Conservation (phyloP, 768 basidiomycete genomes). For the Tephrocybe sp. region DNA sequence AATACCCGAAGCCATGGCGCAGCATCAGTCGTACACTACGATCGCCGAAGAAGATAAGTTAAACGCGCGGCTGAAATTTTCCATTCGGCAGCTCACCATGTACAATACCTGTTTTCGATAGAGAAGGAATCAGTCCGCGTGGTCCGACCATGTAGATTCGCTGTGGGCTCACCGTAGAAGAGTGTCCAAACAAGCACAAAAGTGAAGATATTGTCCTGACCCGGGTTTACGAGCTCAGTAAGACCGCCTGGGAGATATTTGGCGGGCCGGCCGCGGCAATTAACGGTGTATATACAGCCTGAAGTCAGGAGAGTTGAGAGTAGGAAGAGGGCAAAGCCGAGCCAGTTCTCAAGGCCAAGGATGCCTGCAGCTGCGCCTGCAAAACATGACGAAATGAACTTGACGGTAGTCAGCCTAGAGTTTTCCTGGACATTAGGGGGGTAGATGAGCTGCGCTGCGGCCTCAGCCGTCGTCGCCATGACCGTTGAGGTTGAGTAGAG, state of each 20-base stretch:
- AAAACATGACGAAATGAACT: conserved; percentile 82
- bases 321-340: conserved; percentile 79
- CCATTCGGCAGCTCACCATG: conserved; percentile 36
- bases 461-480: conserved; percentile 49
- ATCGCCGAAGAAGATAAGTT: conserved; percentile 11
- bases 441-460: conserved; percentile 61
- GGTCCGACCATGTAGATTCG: conserved; percentile 1
- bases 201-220: conserved; percentile 88
- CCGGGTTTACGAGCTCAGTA: conserved; percentile 73
- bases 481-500: conserved; percentile 9
- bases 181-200: conserved; percentile 94
- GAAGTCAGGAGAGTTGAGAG: conserved; percentile 66
- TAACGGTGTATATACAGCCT: conserved; percentile 60
- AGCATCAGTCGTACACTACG: conserved; percentile 22
- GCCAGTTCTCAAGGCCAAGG: conserved; percentile 82
- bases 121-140: background rate
- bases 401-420: conserved; percentile 57
- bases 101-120: conserved; percentile 36
- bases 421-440: conserved; percentile 66
- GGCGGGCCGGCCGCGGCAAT: conserved; percentile 62
- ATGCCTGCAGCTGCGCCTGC: conserved; percentile 87
- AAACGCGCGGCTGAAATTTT: background rate
- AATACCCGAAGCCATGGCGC: conserved; percentile 1
- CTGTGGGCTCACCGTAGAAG: conserved; percentile 69
- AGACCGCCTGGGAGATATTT: conserved; percentile 65